Evolutionary conservation across 1,284 basidiomycete genomes (phyloP), one percentile per base, ranked within the genome.

Genomic region (Psilocybe mexicana): DNA sequence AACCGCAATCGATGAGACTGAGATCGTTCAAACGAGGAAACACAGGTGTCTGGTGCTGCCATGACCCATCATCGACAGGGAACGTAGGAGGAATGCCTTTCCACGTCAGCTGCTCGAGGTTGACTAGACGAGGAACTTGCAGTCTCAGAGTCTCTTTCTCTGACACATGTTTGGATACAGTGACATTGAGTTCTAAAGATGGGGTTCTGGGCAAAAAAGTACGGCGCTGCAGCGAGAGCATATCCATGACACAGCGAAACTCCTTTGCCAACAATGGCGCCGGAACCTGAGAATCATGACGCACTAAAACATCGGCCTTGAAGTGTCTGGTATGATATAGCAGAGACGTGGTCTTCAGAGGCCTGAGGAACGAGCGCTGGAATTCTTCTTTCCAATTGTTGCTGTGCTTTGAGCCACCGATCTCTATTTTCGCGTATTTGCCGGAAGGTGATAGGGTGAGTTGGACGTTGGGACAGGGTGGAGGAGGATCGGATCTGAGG

Each of bases 91-190:
- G 49, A 3, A 55, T 43, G 18, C 57, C 57, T 38, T 45, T 50
- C 57, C 57, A 59, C 5, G 52, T 51, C 6, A 59, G 26, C 48
- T 54, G 51, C 30, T 43, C 47, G n/a, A 59, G 43, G 12, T 43
- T 40, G 25, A 8, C 44, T 2, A 55, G 36, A 43, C 8, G 43
- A 11, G 24, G 14, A 11, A 43, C 26, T 4, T 45, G 23, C 33
- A 54, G 8, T 18, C 18, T 18, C 18, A 43, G 33, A 40, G 42
- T 10, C 36, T 50, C 57, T 2, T 30, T 30, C 5, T 30, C 14
- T 2, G 28, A 38, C 11, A 28, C 23, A 23, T 25, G 2, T 33
- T 38, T 33, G 1, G 26, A n/a, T 14, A 58, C 28, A 5, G 43
- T 30, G 18, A 58, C 42, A 25, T 44, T 44, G 40, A 58, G 52